Conservation (phyloP, 2,329 filamentous ascomycete species). For the Fusarium brachygibbosum region DNA sequence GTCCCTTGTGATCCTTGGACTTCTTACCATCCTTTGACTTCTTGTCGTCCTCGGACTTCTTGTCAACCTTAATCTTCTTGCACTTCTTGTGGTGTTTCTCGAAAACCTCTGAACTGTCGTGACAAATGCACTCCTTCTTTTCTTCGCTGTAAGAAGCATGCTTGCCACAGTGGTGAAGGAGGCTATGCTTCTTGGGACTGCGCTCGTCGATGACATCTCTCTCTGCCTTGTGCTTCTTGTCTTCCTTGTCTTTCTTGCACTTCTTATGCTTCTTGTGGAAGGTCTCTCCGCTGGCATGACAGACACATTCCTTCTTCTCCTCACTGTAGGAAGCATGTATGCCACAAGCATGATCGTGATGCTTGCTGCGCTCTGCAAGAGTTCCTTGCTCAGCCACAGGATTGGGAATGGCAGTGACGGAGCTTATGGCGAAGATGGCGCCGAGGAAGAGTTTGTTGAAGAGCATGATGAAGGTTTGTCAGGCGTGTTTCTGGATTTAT, state of each 20-base stretch:
- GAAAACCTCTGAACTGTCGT: conserved; percentile 8
- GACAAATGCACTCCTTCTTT: conserved; percentile 18
- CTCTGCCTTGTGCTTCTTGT: not conserved
- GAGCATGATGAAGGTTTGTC: conserved; percentile 18
- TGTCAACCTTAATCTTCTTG: not conserved
- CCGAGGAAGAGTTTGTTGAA: conserved; percentile 24
- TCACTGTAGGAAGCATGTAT: conserved; percentile 15
- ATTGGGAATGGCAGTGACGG: conserved; percentile 27
- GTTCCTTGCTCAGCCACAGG: conserved; percentile 4
- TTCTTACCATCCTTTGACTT: not conserved
- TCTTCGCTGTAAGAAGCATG: conserved; percentile 14
- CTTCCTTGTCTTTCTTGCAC: conserved; percentile 12
- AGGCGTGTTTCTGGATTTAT: not conserved
- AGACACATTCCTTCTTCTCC: conserved; percentile 11
- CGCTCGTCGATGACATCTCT: not conserved
- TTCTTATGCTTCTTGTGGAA: conserved; percentile 24
- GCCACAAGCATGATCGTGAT: conserved; percentile 19
- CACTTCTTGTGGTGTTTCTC: conserved; percentile 28
- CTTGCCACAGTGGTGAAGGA: conserved; percentile 19
- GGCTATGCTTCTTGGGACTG: not conserved
- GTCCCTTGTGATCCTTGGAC: not conserved
- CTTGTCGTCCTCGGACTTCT: not conserved
- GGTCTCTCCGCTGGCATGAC: conserved; percentile 13
- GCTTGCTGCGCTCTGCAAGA: conserved; percentile 19
- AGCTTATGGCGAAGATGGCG: conserved; percentile 16